A percentile compares a stretch with the other conserved stretches of the same genome.
phyloP scores from a whole-genome alignment of 2,329 filamentous ascomycete species.

The Aspergillus sp. region DNA sequence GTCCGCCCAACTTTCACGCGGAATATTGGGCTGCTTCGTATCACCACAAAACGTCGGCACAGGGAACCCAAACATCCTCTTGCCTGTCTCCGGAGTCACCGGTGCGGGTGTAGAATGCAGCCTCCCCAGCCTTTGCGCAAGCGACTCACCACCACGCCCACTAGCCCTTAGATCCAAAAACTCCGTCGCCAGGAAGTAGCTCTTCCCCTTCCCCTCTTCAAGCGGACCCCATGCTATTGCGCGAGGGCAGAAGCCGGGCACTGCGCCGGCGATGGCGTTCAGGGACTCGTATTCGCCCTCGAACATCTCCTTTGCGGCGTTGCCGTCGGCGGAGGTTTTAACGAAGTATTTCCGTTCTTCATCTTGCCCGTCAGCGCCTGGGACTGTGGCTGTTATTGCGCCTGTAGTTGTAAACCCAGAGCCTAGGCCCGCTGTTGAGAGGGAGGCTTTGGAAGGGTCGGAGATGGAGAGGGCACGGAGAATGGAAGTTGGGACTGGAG shows the following conservation, averaged over 20 bases:
- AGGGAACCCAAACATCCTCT: slow-evolving; percentile 75
- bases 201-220: slow-evolving; percentile 44
- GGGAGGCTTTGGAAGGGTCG: slow-evolving; percentile 33
- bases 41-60: slow-evolving; percentile 83
- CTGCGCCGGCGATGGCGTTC: slow-evolving; percentile 71
- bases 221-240: slow-evolving; percentile 71
- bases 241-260: slow-evolving; percentile 73
- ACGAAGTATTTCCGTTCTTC: slow-evolving; percentile 40
- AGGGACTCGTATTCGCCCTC: slow-evolving; percentile 79
- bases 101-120: slow-evolving; percentile 77
- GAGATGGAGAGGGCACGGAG: slow-evolving; percentile 39
- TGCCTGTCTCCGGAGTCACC: slow-evolving; percentile 24
- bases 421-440: slow-evolving; percentile 40
- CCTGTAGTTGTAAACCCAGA: slow-evolving; percentile 48
- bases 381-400: slow-evolving; percentile 35
- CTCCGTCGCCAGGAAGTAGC: slow-evolving; percentile 67
- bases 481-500: slow-evolving; percentile 34
- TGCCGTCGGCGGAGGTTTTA: slow-evolving; percentile 37
- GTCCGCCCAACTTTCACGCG: slow-evolving; percentile 71
- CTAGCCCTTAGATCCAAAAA: slow-evolving; percentile 68
- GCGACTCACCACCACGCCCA: slow-evolving; percentile 49
- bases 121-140: slow-evolving; percentile 75
- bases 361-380: slow-evolving; percentile 20
- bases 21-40: slow-evolving; percentile 77
- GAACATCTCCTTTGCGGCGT: slow-evolving; percentile 40